These are phyloP conservation scores for Exutisphaerella laricina DNA, from an alignment of 2,329 filamentous ascomycete genomes.

Conservation along the genomic window DNA sequence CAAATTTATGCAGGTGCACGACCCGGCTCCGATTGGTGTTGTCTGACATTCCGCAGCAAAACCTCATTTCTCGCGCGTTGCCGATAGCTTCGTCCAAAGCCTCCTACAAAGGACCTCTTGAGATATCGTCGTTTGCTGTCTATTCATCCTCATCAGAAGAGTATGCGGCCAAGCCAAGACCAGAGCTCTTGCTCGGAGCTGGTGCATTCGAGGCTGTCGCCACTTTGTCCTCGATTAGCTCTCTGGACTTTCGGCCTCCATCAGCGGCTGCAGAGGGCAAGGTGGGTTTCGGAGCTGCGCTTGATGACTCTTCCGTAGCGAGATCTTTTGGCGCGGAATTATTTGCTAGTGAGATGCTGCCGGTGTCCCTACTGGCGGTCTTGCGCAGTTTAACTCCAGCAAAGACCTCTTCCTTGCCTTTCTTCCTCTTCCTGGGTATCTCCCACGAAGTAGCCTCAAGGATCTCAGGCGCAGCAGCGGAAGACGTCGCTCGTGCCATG, in stretches of 20 bases:
- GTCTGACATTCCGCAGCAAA: too few species aligned
- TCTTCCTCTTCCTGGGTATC: slow-evolving; percentile 34
- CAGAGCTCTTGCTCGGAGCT: slow-evolving; percentile 9
- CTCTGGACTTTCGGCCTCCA: background rate
- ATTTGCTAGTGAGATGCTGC: too few species aligned
- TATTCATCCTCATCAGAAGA: slow-evolving; percentile 44
- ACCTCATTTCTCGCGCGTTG: too few species aligned
- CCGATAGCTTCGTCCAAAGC: too few species aligned
- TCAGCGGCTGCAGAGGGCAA: too few species aligned
- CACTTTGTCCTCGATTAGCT: slow-evolving; percentile 4
- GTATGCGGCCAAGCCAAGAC: slow-evolving; percentile 38
- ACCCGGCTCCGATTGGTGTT: too few species aligned
- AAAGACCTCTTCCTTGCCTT: slow-evolving; percentile 33
- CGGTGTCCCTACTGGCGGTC: slow-evolving; percentile 30
- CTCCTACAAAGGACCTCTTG: too few species aligned
- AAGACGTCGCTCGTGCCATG: slow-evolving; percentile 29
- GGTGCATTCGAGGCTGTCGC: slow-evolving; percentile 13
- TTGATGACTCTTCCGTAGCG: too few species aligned
- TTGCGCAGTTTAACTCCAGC: slow-evolving; percentile 43
- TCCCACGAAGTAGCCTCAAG: slow-evolving; percentile 25
- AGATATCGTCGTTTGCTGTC: too few species aligned
- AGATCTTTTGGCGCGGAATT: too few species aligned
- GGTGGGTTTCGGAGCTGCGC: too few species aligned
- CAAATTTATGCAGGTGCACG: too few species aligned
- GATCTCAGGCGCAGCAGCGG: slow-evolving; percentile 51